Percentiles rank a stretch among this genome's conserved stretches.
Evolutionary conservation across 345 rosid genomes (phyloP).

Genomic region (Melaleuca alternifolia): DNA sequence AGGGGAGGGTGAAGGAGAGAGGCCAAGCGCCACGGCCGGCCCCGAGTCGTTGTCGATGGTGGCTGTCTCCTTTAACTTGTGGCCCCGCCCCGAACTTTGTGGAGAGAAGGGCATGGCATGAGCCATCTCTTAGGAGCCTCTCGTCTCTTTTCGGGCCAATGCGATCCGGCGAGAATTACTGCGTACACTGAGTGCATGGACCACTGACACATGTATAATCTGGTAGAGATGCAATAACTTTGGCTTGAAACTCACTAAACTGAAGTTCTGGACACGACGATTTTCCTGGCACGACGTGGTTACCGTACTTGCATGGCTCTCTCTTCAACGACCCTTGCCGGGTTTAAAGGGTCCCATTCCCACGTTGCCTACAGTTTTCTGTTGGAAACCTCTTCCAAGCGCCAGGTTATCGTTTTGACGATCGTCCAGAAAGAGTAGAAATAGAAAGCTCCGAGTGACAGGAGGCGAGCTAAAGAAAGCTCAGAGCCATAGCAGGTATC

Average conservation of each 20-base stretch:
- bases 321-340: not conserved
- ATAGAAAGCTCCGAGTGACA: not conserved
- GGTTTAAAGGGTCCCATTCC: not conserved
- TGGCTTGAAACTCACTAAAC: not conserved
- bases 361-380: not conserved
- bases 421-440: not conserved
- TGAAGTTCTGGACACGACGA: not conserved
- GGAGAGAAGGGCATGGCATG: not conserved
- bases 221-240: not conserved
- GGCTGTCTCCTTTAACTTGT: too few relatives aligned
- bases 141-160: not conserved
- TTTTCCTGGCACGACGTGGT: not conserved
- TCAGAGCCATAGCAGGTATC: not conserved
- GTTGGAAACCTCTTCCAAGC: not conserved
- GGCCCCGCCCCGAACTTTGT: not conserved
- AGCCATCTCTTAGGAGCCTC: not conserved
- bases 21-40: too few relatives aligned
- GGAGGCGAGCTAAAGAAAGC: not conserved
- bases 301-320: not conserved
- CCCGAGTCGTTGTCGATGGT: too few relatives aligned
- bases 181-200: not conserved
- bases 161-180: not conserved
- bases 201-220: not conserved
- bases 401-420: not conserved
- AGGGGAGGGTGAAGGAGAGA: too few relatives aligned